Percentiles rank a stretch among this genome's conserved stretches.
These are phyloP conservation scores for Alternaria novae-zelandiae DNA, from an alignment of 2,329 filamentous ascomycete species.

Conservation along the genomic window DNA sequence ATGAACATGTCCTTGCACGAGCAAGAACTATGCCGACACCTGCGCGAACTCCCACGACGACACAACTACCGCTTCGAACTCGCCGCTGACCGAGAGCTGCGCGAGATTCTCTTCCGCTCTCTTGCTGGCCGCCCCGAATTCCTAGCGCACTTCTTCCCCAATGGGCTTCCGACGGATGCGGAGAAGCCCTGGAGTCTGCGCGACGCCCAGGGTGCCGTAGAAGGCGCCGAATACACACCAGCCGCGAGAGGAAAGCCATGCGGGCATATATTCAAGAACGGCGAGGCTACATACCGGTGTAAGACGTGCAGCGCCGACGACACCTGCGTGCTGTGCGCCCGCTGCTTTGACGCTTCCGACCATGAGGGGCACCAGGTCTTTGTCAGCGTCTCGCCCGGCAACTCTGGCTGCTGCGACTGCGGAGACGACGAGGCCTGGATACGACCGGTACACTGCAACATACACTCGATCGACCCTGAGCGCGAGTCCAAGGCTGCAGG, in stretches of 20 bases:
- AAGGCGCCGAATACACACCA: conserved; percentile 93
- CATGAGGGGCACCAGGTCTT: conserved; percentile 92
- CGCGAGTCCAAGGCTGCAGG: conserved; percentile 53
- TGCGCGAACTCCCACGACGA: conserved; percentile 76
- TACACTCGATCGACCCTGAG: conserved; percentile 71
- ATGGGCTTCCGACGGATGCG: conserved; percentile 66
- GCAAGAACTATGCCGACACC: conserved; percentile 80
- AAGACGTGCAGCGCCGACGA: conserved; percentile 94
- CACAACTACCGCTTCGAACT: conserved; percentile 79
- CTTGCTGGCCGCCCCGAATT: conserved; percentile 79
- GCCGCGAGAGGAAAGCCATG: conserved; percentile 91
- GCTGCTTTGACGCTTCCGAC: conserved; percentile 94
- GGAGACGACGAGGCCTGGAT: conserved; percentile 96
- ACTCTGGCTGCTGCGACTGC: conserved; percentile 96
- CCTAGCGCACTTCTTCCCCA: conserved; percentile 80
- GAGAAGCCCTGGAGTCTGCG: conserved; percentile 74
- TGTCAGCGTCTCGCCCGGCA: conserved; percentile 85
- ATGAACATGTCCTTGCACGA: conserved; percentile 65
- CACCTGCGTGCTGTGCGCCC: conserved; percentile 91
- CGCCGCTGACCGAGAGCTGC: conserved; percentile 72
- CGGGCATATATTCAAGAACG: conserved; percentile 94
- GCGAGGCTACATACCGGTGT: conserved; percentile 93
- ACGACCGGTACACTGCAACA: conserved; percentile 85
- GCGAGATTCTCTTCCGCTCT: conserved; percentile 84
- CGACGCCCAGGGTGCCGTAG: conserved; percentile 87